These are phyloP conservation scores for Acanthamoeba triangularis DNA, from an alignment of 208 protist genomes.

Conservation along the genomic window DNA sequence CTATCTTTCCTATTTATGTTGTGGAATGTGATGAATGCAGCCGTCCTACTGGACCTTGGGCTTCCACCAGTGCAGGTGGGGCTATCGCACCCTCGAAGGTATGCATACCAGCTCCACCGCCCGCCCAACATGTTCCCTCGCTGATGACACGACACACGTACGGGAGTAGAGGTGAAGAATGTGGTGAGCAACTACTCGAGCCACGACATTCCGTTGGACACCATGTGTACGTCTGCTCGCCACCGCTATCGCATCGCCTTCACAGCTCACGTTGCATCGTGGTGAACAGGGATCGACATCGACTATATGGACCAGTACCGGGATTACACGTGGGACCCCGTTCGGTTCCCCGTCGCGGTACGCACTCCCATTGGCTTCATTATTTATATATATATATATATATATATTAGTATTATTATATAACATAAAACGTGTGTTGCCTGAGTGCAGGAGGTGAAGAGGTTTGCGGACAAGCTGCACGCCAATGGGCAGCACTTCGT, in stretches of 20 bases:
- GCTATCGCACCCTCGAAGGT: constrained; percentile 85
- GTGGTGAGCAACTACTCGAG: constrained; percentile 89
- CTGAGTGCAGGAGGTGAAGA: background rate
- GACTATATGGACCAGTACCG: constrained; percentile 92
- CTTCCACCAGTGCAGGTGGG: constrained; percentile 92
- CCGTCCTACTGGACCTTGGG: constrained; percentile 80
- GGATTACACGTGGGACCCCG: constrained; percentile 82
- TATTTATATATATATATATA: background rate
- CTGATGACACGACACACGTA: too few relatives aligned
- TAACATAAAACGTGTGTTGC: too few relatives aligned
- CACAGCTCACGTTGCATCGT: background rate
- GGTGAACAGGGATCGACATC: constrained; percentile 86
- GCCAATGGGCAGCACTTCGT: constrained; percentile 79
- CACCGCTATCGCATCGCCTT: background rate
- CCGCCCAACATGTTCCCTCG: constrained; percentile 51
- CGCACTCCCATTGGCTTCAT: background rate
- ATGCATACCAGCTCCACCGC: background rate
- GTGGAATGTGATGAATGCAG: constrained; percentile 75
- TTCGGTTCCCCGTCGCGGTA: constrained; percentile 27
- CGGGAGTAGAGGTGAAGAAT: constrained; percentile 55
- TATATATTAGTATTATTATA: too few relatives aligned
- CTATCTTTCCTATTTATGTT: constrained; percentile 89
- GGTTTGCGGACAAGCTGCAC: constrained; percentile 76
- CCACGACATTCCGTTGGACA: constrained; percentile 91
- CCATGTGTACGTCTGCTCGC: constrained; percentile 85